Conservation (phyloP, 805 yeast genomes). For the Sugiyamaella lignohabitans region DNA sequence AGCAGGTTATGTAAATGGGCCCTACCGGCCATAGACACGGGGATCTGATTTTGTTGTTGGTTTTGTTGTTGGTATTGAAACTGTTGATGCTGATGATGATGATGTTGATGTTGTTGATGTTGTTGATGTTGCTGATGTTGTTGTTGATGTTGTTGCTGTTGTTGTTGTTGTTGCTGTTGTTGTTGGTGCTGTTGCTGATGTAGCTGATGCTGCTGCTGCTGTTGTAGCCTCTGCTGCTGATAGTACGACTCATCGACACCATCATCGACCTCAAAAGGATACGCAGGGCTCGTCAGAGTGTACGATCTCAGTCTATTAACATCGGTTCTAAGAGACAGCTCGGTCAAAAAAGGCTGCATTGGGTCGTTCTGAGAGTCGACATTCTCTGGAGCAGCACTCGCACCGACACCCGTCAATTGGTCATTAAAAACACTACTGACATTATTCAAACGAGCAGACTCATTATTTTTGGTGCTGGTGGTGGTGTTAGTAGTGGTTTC, state of each 20-base stretch:
- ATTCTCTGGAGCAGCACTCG: background rate
- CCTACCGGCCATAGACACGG: background rate
- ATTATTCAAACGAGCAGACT: background rate
- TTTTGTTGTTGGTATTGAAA: background rate
- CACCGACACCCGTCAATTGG: constrained; percentile 13
- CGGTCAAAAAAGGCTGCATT: constrained; percentile 27
- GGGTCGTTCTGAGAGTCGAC: constrained; percentile 21
- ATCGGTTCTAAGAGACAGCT: constrained; percentile 29
- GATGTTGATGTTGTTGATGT: background rate
- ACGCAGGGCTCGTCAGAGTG: constrained; percentile 22
- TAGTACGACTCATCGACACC: constrained; percentile 4
- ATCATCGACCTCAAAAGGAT: constrained; percentile 12
- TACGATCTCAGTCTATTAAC: constrained; percentile 28
- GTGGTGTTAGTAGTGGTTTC: no score
- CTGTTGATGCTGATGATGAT: background rate
- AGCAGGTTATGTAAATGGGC: background rate
- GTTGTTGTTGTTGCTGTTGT: constrained; percentile 1
- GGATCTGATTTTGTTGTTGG: background rate
- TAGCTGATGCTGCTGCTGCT: constrained; percentile 24
- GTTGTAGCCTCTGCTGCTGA: constrained; percentile 13
- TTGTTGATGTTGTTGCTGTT: background rate
- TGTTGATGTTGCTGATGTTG: background rate
- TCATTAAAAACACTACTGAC: background rate
- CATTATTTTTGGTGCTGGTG: background rate
- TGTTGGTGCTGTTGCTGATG: constrained; percentile 19